Percentiles rank a stretch among this genome's conserved stretches.
These are phyloP conservation scores for Lasiosphaeria hispida DNA, from an alignment of 495 filamentous ascomycete genomes.

Conservation along the genomic window DNA sequence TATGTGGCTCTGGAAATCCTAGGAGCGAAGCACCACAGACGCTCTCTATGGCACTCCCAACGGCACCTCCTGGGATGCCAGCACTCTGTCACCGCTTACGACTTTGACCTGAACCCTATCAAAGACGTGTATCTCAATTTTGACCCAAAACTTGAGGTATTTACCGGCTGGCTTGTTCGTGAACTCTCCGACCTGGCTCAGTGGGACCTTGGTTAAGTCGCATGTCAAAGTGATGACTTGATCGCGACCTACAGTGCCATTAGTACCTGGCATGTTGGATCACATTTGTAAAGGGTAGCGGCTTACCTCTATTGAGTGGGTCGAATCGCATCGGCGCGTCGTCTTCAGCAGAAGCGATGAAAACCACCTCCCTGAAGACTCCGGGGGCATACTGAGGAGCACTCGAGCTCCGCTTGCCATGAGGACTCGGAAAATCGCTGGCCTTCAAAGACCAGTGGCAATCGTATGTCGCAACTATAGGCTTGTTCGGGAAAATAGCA, in stretches of 20 bases:
- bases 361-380: conserved; percentile 22
- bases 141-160: conserved; percentile 23
- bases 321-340: conserved; percentile 18
- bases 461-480: conserved; percentile 15
- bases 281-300: not conserved
- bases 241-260: conserved; percentile 10
- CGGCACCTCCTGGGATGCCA: conserved; percentile 10
- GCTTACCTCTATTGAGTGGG: conserved; percentile 14
- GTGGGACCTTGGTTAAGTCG: conserved; percentile 23
- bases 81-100: conserved; percentile 17
- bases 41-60: not conserved
- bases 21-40: too few species aligned
- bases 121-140: conserved; percentile 21
- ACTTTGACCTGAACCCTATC: conserved; percentile 21
- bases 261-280: not conserved
- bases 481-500: conserved; percentile 25
- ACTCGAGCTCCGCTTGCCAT: not conserved
- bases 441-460: conserved; percentile 25
- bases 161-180: conserved; percentile 13
- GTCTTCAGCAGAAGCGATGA: conserved; percentile 20
- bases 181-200: conserved; percentile 2
- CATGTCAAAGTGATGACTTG: conserved; percentile 16
- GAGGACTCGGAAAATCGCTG: conserved; percentile 12
- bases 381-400: not conserved
- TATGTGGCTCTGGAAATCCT: too few species aligned